Conservation (phyloP, 2,329 filamentous ascomycete species). For the Calonectria montana region DNA sequence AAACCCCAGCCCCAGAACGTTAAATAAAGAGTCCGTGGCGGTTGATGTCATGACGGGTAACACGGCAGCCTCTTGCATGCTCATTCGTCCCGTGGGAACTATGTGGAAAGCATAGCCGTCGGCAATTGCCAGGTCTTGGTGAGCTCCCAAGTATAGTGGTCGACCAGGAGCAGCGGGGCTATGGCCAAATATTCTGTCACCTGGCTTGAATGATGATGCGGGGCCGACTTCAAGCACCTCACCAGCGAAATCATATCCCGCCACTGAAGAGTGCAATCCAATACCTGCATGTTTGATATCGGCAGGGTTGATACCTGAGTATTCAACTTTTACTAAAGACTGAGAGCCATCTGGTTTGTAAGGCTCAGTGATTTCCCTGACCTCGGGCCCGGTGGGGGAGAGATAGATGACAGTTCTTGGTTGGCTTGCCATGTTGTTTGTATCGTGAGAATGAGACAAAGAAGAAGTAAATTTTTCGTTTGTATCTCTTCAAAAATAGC, state of each 20-base stretch:
- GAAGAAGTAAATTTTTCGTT: too few species aligned
- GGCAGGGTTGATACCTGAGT: constrained; percentile 6
- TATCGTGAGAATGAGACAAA: not conserved
- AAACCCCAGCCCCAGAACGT: not conserved
- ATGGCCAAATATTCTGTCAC: not conserved
- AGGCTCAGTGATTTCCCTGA: not conserved
- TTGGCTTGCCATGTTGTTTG: not conserved
- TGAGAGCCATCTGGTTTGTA: not conserved
- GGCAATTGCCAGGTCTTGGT: not conserved
- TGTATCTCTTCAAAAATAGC: too few species aligned
- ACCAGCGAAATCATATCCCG: constrained; percentile 6
- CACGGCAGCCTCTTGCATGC: not conserved
- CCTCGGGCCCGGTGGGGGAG: not conserved
- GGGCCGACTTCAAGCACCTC: not conserved
- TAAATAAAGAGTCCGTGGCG: not conserved
- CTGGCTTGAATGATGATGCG: not conserved
- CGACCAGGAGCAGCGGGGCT: not conserved
- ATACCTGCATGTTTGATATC: not conserved
- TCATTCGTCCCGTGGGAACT: not conserved
- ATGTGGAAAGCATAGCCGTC: not conserved
- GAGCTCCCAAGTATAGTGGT: not conserved
- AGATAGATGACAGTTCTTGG: constrained; percentile 1
- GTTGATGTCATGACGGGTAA: not conserved
- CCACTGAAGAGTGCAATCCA: not conserved
- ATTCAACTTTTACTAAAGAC: not conserved